A percentile compares a stretch with the other conserved stretches of the same genome.
Conservation (phyloP, 179 eudicot species). For the Silene noctiflora region DNA sequence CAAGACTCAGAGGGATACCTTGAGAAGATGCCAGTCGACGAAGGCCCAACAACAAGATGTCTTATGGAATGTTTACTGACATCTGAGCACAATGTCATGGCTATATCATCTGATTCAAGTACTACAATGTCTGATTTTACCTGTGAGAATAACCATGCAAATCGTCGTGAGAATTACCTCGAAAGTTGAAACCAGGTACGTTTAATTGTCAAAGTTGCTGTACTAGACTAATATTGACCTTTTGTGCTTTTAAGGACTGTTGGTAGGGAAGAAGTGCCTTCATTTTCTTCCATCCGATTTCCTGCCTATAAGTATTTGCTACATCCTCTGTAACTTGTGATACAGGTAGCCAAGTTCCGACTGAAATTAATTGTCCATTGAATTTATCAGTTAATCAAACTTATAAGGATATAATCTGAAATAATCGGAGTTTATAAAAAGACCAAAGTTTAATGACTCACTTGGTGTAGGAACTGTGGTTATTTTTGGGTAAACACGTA, state of each 20-base stretch:
- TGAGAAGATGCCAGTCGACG: slow-evolving; percentile 58
- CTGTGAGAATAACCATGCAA: slow-evolving; percentile 30
- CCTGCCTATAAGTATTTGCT: slow-evolving; percentile 46
- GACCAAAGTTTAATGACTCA: slow-evolving; percentile 30
- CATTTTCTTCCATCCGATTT: slow-evolving; percentile 52
- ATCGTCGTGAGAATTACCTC: background rate
- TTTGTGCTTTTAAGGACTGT: slow-evolving; percentile 34
- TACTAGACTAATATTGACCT: slow-evolving; percentile 32
- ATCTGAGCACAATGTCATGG: slow-evolving; percentile 43
- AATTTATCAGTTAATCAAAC: slow-evolving; percentile 10
- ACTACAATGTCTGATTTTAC: slow-evolving; percentile 51
- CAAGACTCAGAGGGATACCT: slow-evolving; percentile 37
- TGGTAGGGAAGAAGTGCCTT: slow-evolving; percentile 57
- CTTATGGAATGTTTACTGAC: slow-evolving; percentile 29
- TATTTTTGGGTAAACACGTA: slow-evolving; percentile 60
- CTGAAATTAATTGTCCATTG: slow-evolving; percentile 30
- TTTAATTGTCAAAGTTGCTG: background rate
- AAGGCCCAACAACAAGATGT: slow-evolving; percentile 70
- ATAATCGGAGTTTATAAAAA: background rate
- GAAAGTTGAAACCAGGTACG: slow-evolving; percentile 12
- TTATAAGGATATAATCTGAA: background rate
- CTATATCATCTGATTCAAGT: slow-evolving; percentile 68
- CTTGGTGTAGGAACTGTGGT: slow-evolving; percentile 65
- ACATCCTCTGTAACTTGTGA: slow-evolving; percentile 65
- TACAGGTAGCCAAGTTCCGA: slow-evolving; percentile 64